These are phyloP conservation scores for Anisogramma anomala DNA, from an alignment of 2,329 filamentous ascomycete genomes.

Conservation along the genomic window DNA sequence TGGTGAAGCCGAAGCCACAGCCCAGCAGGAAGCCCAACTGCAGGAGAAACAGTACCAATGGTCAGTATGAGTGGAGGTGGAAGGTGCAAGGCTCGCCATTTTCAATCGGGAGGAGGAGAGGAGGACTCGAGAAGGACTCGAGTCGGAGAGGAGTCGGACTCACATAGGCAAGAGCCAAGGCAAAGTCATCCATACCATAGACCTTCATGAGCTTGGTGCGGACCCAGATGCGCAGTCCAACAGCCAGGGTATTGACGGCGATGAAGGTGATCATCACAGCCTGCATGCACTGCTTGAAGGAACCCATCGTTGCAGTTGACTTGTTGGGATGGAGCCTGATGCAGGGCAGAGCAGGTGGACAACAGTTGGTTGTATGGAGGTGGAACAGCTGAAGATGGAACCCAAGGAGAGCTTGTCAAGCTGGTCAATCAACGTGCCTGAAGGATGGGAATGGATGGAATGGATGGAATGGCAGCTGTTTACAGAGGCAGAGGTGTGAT, in stretches of 20 bases:
- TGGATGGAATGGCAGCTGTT: too few species aligned
- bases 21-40: conserved; percentile 21
- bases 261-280: conserved; percentile 21
- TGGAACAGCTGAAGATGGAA: too few species aligned
- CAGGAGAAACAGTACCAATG: too few species aligned
- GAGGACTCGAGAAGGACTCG: neutral
- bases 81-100: too few species aligned
- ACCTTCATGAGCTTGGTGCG: conserved; percentile 20
- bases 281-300: conserved; percentile 1
- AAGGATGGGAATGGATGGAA: too few species aligned
- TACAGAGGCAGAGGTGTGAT: too few species aligned
- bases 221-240: conserved; percentile 21
- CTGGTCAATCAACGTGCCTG: too few species aligned
- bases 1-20: conserved; percentile 20
- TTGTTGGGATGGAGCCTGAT: neutral
- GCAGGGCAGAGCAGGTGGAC: too few species aligned
- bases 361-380: too few species aligned
- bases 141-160: neutral
- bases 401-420: too few species aligned
- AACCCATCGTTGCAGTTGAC: conserved; percentile 1
- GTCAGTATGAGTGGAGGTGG: too few species aligned
- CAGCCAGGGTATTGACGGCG: conserved; percentile 17
- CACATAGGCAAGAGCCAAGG: conserved; percentile 21
- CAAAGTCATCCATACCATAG: conserved; percentile 23
- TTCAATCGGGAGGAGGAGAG: too few species aligned